phyloP scores from a whole-genome alignment of 140 eudicot species.

The Stevia rebaudiana region DNA sequence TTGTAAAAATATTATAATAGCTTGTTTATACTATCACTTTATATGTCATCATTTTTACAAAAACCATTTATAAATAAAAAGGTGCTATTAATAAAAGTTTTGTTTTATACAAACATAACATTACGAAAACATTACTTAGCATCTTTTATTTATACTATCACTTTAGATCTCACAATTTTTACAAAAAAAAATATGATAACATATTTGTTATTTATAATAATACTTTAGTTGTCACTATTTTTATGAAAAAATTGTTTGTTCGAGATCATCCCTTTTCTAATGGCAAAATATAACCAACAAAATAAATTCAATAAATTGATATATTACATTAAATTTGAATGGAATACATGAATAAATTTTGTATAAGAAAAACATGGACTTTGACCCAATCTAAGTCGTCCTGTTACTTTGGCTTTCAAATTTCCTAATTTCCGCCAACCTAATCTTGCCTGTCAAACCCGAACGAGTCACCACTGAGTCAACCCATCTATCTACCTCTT shows the following conservation, averaged over 20 bases:
- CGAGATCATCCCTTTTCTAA: neutral
- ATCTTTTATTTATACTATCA: neutral
- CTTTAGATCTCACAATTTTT: neutral
- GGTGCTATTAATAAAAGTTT: too few relatives aligned
- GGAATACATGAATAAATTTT: conserved; percentile 23
- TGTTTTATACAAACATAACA: too few relatives aligned
- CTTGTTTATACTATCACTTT: too few relatives aligned
- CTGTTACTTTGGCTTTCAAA: conserved; percentile 13
- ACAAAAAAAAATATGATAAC: too few relatives aligned
- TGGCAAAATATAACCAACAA: neutral
- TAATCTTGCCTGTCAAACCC: conserved; percentile 28
- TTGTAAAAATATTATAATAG: too few relatives aligned
- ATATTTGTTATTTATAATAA: too few relatives aligned
- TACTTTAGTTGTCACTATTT: too few relatives aligned
- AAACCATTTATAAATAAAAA: too few relatives aligned
- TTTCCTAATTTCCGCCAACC: conserved; percentile 30
- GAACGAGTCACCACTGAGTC: conserved; percentile 23
- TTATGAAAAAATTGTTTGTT: too few relatives aligned
- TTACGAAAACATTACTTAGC: too few relatives aligned
- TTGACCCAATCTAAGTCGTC: conserved; percentile 36
- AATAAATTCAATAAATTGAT: neutral
- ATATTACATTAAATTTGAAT: conserved; percentile 12
- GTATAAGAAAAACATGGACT: conserved; percentile 15
- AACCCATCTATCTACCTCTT: conserved; percentile 14
- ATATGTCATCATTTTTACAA: too few relatives aligned